Evolutionary conservation across 1,139 yeast genomes (phyloP), one percentile per base, ranked within the genome.

Genomic region (Candida dubliniensis): DNA sequence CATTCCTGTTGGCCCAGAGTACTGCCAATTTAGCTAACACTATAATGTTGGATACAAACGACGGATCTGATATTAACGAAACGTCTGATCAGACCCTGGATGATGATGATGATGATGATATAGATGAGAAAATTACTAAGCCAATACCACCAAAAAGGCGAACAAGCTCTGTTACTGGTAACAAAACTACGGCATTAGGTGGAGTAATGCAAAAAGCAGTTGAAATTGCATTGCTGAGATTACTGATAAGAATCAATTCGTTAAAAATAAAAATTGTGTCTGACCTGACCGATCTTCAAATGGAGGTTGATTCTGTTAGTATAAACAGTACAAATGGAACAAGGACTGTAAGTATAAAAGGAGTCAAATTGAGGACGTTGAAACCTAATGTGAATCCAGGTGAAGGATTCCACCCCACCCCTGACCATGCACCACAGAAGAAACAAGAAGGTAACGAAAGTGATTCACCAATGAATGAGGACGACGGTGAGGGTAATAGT

Each of bases 161-260:
- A 27, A 34, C 40, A 12, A 43, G 46, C 18, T 36, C 56, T 5
- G 42, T 55, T 8, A 14, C 52, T 2, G 38, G 49, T 10, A 45
- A 56, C 15, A 60, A 56, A 40, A 60, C 67, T 0, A 66, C 76
- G 0, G 66, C 76, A 1, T 60, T 82, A 45, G 75, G 84, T 38
- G 76, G 77, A 3, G 76, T 86, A 47, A 76, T 84, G 76, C 67
- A 79, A 11, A 71, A 67, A 45, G 85, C 90, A 0, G 85, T 82
- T 1, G 93, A 85, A 48, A 71, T 84, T 50, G 90, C 91, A 0
- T 59, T 87, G 11, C 80, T 86, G 54, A 78, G 84, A 54, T 61
- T 87, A 10, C 78, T 69, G 43, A 69, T 84, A 5, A 71, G 64
- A 15, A 57, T 85, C 5, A 57, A 57, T 3, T 66, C 76, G 47